Evolutionary conservation across 331 rosid species (phyloP), one percentile per base, ranked within the genome.

Genomic region (Malus hybrid): DNA sequence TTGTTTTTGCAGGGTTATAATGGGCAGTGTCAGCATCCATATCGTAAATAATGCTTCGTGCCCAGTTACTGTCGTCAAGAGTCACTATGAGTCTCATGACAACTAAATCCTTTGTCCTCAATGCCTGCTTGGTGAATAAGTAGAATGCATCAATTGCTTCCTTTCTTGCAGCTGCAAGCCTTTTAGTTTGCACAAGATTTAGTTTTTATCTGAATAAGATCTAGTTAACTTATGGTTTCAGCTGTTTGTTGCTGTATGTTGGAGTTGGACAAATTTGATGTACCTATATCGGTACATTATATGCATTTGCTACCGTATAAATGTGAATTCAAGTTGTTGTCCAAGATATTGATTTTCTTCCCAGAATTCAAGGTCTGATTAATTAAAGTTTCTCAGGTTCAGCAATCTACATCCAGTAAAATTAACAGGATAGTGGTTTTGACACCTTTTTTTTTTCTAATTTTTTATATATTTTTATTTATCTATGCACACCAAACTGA

Each of bases 21-120:
- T 94, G 88, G 99, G 99, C 9, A 94, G 99, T 76, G 99, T 94
- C 1, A 94, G 99, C 89, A 92, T 90, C 87, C 70, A 75, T 31
- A 92, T 92, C 33, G 92, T 94, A 86, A 94, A 89, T 55, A 79
- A 88, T 71, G 97, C 89, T 15, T 9, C 86, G 0, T 92, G 99
- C 52, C 96, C 99, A 0, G 89, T 95, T 34, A 95, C 92, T 29
- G 99, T 95, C 29, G 97, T 95, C 74, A 95, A 95, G 85, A 59
- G 11, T 54, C n/a, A 33, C 20, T 10, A 50, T 0, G 70, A 33
- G 20, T 79, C 74, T 1, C 73, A 42, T 44, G 83, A 71, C 16
- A 31, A 27, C 74, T 83, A 55, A 22, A 46, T 69, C 62, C 59
- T 59, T 72, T 16, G 46, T 16, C 48, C 70, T 10, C 52, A 12